These are phyloP conservation scores for Phytophthora pistaciae DNA, from an alignment of 352 stramenopile species.

Conservation along the genomic window DNA sequence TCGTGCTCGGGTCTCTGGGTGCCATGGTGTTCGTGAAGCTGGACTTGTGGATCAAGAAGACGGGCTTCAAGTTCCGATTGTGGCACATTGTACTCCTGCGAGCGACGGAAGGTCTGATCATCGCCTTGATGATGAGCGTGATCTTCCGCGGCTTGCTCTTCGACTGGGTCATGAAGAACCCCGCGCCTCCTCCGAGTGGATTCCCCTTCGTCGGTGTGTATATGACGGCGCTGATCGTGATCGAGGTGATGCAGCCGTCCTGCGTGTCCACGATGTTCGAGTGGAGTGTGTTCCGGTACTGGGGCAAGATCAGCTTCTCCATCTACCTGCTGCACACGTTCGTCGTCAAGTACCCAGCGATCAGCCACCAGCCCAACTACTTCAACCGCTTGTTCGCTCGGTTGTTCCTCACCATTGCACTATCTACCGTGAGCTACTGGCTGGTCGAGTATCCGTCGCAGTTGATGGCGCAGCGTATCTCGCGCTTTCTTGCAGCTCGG, in stretches of 20 bases:
- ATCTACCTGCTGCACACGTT: conserved; percentile 57
- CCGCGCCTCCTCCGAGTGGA: conserved; percentile 16
- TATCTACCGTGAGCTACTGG: conserved; percentile 44
- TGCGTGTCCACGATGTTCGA: conserved; percentile 46
- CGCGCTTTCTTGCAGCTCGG: conserved; percentile 26
- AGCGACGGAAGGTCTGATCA: conserved; percentile 17
- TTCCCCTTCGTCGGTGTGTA: conserved; percentile 40
- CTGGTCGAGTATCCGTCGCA: conserved; percentile 59
- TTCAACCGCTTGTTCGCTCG: conserved; percentile 48
- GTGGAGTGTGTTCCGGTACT: conserved; percentile 46
- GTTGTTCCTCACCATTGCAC: conserved; percentile 35
- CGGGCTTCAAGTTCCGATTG: conserved; percentile 28
- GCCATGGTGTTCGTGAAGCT: conserved; percentile 42
- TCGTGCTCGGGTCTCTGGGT: conserved; percentile 43
- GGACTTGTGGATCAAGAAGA: conserved; percentile 26
- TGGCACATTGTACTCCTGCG: conserved; percentile 30
- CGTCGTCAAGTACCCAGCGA: conserved; percentile 33
- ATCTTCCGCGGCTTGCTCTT: conserved; percentile 43
- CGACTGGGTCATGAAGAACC: conserved; percentile 42
- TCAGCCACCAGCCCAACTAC: conserved; percentile 27
- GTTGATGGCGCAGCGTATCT: conserved; percentile 40
- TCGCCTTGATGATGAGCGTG: conserved; percentile 41
- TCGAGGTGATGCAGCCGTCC: conserved; percentile 48
- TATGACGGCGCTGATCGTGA: conserved; percentile 41
- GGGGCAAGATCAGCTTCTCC: conserved; percentile 57